Evolutionary conservation across 768 basidiomycete genomes (phyloP), one percentile per base, ranked within the genome.

Genomic region (Suillus americanus): DNA sequence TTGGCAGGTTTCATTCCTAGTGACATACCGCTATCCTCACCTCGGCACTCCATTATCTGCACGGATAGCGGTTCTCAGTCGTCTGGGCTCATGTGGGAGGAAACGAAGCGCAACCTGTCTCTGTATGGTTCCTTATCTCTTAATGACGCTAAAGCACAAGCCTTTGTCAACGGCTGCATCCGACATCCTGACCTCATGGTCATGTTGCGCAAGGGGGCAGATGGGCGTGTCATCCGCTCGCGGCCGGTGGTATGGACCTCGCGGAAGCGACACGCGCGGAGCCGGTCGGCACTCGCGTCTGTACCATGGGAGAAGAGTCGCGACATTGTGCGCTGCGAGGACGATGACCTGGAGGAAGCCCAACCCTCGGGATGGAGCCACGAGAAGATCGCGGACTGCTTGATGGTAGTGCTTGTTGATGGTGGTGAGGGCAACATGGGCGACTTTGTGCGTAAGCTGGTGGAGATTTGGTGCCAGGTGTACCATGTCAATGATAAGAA

Each of bases 111-210:
- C n/a, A 78, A 72, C 61, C 69, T 71, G 43, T 62, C 64, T 5
- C 38, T 78, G 43, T 75, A 65, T 35, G 73, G 67, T 18, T 71
- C 67, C 9, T 64, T 78, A 35, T 71, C 76, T 35, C 61, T 77
- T 28, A 69, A 37, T 51, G 74, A 78, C 51, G 69, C 74, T 6
- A 73, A 62, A 65, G 65, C 72, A 5, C 72, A 71, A 64, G 65
- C 62, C 4, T 75, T 77, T 66, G 73, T 73, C 43, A 75, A 76
- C 55, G 72, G 56, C 51, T 78, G 76, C 63, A 60, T 74, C 51
- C 69, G 74, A 41, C 73, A 75, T 41, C 69, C 77, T 25, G 68
- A 74, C 38, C 55, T 78, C 46, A 73, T 74, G 74, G 70, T 75
- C 16, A 67, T 76, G 61, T 66, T 74, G 25, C 75, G 77, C 60